A percentile compares a stretch with the other conserved stretches of the same genome.
Evolutionary conservation across 768 basidiomycete genomes (phyloP).

Genomic region (Hortiboletus flavorubellus): DNA sequence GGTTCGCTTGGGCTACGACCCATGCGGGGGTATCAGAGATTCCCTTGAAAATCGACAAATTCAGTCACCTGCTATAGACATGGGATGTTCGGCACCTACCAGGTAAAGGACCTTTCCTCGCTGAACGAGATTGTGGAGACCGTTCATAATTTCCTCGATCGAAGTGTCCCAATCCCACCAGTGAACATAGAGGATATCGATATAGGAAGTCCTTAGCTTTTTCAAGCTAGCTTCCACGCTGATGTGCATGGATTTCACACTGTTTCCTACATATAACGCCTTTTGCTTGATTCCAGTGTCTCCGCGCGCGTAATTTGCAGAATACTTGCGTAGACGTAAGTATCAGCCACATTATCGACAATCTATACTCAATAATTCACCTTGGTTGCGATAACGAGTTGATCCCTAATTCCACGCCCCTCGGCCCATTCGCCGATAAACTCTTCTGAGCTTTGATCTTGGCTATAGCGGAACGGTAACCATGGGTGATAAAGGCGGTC

Average conservation of each 20-base stretch:
- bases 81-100: constrained; percentile 5
- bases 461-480: too few relatives aligned
- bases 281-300: constrained; percentile 17
- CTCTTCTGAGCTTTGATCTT: too few relatives aligned
- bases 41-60: constrained; percentile 25
- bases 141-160: too few relatives aligned
- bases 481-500: too few relatives aligned
- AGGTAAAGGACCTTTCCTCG: constrained; percentile 44
- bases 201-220: constrained; percentile 54
- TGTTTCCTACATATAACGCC: constrained; percentile 36
- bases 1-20: constrained; percentile 47
- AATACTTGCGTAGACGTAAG: too few relatives aligned
- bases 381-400: too few relatives aligned
- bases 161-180: too few relatives aligned
- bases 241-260: constrained; percentile 32
- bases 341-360: too few relatives aligned
- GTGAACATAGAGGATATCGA: constrained; percentile 56
- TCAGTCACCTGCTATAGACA: too few relatives aligned
- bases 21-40: constrained; percentile 46
- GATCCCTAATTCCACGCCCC: too few relatives aligned
- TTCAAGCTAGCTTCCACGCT: constrained; percentile 34
- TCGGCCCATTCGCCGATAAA: too few relatives aligned
- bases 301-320: constrained; percentile 10
- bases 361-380: too few relatives aligned
- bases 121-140: constrained; percentile 16